Conservation (phyloP, 164 flowering plant genomes). For the Aristolochia californica region DNA sequence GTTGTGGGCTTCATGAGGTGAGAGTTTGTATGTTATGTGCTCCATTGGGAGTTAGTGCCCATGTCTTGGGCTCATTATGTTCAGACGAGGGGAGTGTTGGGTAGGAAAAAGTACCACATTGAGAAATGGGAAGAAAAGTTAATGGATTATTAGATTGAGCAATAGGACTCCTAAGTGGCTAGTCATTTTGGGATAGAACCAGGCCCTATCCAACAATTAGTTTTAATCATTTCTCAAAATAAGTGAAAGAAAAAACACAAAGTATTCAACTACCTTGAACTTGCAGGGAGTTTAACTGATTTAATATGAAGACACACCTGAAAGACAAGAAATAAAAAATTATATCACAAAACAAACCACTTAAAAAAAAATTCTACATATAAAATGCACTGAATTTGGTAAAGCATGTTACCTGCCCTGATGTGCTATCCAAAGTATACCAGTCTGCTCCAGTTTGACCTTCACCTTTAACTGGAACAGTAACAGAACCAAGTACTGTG, state of each 20-base stretch:
- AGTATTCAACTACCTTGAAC: constrained; percentile 48
- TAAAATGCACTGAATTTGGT: not conserved
- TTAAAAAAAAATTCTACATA: not conserved
- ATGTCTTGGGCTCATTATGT: no score
- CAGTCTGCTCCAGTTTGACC: constrained; percentile 81
- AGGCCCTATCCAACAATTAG: not conserved
- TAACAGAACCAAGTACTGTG: constrained; percentile 82
- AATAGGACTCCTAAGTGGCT: no score
- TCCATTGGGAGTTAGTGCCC: no score
- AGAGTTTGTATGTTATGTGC: no score
- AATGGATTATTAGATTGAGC: not conserved
- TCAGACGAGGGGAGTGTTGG: no score
- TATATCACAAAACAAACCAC: not conserved
- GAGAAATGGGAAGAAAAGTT: not conserved
- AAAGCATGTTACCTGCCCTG: constrained; percentile 70
- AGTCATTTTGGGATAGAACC: no score
- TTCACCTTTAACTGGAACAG: constrained; percentile 71
- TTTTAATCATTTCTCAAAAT: not conserved
- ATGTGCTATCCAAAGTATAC: constrained; percentile 77
- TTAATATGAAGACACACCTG: constrained; percentile 93
- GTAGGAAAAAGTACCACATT: no score
- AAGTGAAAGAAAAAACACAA: not conserved
- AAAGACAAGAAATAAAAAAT: constrained; percentile 11
- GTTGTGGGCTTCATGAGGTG: no score
- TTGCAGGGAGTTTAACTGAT: constrained; percentile 43